These are phyloP conservation scores for Debaryomyces singareniensis DNA, from an alignment of 1,139 yeast genomes.

Conservation along the genomic window DNA sequence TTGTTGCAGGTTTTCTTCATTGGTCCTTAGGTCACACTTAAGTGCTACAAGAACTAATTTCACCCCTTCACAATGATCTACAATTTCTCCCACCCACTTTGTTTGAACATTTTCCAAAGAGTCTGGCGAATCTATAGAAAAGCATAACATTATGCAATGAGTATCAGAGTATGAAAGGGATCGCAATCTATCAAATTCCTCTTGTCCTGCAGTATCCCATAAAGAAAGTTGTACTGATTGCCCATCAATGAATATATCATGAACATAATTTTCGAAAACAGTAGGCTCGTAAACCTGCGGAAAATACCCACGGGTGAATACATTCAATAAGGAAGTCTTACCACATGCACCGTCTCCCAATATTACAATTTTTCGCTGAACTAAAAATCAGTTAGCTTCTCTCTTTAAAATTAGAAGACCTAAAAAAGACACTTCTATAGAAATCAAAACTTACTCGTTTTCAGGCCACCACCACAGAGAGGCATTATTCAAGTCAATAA, in stretches of 20 bases:
- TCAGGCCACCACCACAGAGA: constrained; percentile 62
- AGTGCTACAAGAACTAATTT: constrained; percentile 88
- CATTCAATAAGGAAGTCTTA: constrained; percentile 60
- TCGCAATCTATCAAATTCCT: constrained; percentile 90
- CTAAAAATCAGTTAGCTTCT: constrained; percentile 10
- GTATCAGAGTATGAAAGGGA: constrained; percentile 91
- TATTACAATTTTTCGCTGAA: constrained; percentile 90
- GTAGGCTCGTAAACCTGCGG: constrained; percentile 99
- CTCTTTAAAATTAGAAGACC: neutral
- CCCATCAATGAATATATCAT: constrained; percentile 93
- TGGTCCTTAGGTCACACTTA: constrained; percentile 82
- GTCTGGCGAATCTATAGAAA: constrained; percentile 89
- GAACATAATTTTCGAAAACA: constrained; percentile 95
- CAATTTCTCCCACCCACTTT: constrained; percentile 95
- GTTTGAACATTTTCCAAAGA: constrained; percentile 89
- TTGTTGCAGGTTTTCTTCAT: constrained; percentile 22
- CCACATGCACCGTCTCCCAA: constrained; percentile 93
- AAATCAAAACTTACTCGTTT: constrained; percentile 43
- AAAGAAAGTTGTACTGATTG: constrained; percentile 86
- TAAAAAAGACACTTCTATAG: neutral
- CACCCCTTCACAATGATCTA: constrained; percentile 96
- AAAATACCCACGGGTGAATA: constrained; percentile 94
- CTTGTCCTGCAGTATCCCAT: constrained; percentile 99
- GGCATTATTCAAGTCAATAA: constrained; percentile 54
- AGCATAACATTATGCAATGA: constrained; percentile 94